Base-by-base conservation (phyloP, 495 filamentous ascomycete species). In the Penicillium atrosanguineum region DNA sequence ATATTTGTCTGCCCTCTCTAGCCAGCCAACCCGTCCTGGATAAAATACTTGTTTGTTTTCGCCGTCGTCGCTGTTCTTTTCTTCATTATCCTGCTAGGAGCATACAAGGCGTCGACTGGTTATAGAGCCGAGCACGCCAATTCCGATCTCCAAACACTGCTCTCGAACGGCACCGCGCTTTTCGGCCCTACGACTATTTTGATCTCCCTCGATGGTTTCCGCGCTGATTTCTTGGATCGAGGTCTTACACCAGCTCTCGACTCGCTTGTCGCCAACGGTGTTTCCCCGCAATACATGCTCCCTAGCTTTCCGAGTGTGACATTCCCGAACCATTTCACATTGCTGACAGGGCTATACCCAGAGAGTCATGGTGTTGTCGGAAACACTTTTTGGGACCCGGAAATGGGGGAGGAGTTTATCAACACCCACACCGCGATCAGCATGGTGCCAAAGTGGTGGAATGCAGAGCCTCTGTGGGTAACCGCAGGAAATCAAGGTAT, bases 261-360 rank as follows among this genome's bases (percentile, higher is more conserved):
- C 52, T 75, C 81, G 12, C 89, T 99, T 62, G 78, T 95, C 56
- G 83, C 83, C 29, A 80, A 87, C 38, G 94, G 94, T 28, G 83
- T 99, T 3, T 95, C 91, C 6, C 92, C 94, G 8, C 79, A 80
- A 49, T 96, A 91, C 65, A 95, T 99, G 90, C 78, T 79, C 8
- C 95, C 94, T 0, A 89, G 88, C 54, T 99, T 99, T 63, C 94
- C 94, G 1, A 93, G 89, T 49, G 90, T 99, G 20, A 99, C 94
- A 3, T 99, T 99, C 64, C 94, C 94, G 37, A 99, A 99, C 65
- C 94, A 99, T 64, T 96, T 90, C 72, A 97, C 94, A 0, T 77
- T 99, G 29, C 90, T 88, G 4, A 97, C 94, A 0, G 94, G 94
- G 0, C 69, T 99, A 20, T 89, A 96, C 65, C 94, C 94, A 0